These are phyloP conservation scores for Coemansia sp. DNA, from an alignment of 192 early-diverging fungal species.

Conservation along the genomic window DNA sequence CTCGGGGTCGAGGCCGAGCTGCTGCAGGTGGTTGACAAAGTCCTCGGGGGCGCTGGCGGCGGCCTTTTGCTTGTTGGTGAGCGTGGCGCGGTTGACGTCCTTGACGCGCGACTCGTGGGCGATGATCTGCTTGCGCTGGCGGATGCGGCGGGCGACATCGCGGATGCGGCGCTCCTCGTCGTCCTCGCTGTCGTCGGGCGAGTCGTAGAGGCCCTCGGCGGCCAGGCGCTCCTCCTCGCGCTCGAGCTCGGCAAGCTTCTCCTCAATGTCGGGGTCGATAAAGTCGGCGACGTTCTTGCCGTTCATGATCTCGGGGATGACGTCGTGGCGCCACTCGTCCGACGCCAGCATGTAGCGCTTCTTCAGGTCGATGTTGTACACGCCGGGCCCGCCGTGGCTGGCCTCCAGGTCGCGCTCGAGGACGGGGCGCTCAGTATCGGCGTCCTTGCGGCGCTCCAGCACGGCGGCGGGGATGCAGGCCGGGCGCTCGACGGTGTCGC, in stretches of 20 bases:
- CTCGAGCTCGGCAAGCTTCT: conserved; percentile 92
- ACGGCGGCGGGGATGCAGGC: conserved; percentile 81
- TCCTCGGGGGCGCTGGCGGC: conserved; percentile 49
- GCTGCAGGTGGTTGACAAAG: conserved; percentile 72
- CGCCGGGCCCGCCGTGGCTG: conserved; percentile 92
- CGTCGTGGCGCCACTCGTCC: conserved; percentile 95
- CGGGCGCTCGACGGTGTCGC: conserved; percentile 84
- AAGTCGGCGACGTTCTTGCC: conserved; percentile 99
- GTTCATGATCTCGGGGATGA: conserved; percentile 97
- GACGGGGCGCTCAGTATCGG: conserved; percentile 67
- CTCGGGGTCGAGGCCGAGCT: conserved; percentile 72
- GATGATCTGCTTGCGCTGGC: conserved; percentile 84
- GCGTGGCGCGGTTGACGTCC: conserved; percentile 80
- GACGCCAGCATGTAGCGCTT: conserved; percentile 86
- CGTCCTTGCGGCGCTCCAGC: conserved; percentile 55
- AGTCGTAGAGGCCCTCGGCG: conserved; percentile 94
- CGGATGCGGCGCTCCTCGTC: conserved; percentile 80
- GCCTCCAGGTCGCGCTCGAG: conserved; percentile 92
- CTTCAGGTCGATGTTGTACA: conserved; percentile 94
- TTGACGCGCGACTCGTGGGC: conserved; percentile 76
- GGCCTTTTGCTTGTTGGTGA: conserved; percentile 51
- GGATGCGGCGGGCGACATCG: conserved; percentile 77
- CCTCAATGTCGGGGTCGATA: conserved; percentile 96
- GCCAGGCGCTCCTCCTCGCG: conserved; percentile 94
- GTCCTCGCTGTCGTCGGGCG: conserved; percentile 65